Evolutionary conservation across 2,329 filamentous ascomycete genomes (phyloP), one percentile per base, ranked within the genome.

Genomic region (Neonectria punicea): DNA sequence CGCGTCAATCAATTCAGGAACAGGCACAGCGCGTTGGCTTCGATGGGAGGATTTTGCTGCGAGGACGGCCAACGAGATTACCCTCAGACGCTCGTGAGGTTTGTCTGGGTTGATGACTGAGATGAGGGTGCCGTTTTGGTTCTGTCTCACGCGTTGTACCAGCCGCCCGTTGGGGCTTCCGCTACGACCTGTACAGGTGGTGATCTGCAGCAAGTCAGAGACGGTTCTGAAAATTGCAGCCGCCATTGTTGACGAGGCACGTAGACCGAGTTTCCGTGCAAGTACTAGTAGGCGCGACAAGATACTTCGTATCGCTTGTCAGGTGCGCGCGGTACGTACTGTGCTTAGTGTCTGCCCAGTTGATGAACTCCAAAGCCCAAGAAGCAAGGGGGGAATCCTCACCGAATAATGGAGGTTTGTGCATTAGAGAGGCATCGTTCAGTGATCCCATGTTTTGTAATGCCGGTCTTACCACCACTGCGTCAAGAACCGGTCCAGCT

Each of bases 191-290:
- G 51, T 56, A 39, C 18, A 20, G 61, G 50, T 25, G 50, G 30
- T 53, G 61, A 64, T 64, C 61, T 64, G 61, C 61, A 53, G 16
- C 39, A 28, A 50, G 36, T 36, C 56, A 49, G 50, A 46, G 30
- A 64, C 51, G 44, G 59, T 28, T 44, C 44, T 14, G 16, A 51
- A 20, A 30, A 46, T 7, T 20, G 49, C 54, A 47, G 30, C 53
- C 20, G 18, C 53, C 32, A 44, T 55, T 49, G 28, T 47, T 46
- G 53, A 47, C 20, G 54, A 54, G 32, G 55, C 53, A 28, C 50
- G 34, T 14, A 20, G n/a, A 28, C 50, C 18, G 20, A 20, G n/a
- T 30, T 14, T 28, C 30, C 9, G 43, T 28, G 14, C 32, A 43
- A 10, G 39, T 43, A 43, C 32, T 20, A 10, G 39, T 43, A 43